These are phyloP conservation scores for Apiospora kogelbergensis DNA, from an alignment of 2,329 filamentous ascomycete species.

Conservation along the genomic window DNA sequence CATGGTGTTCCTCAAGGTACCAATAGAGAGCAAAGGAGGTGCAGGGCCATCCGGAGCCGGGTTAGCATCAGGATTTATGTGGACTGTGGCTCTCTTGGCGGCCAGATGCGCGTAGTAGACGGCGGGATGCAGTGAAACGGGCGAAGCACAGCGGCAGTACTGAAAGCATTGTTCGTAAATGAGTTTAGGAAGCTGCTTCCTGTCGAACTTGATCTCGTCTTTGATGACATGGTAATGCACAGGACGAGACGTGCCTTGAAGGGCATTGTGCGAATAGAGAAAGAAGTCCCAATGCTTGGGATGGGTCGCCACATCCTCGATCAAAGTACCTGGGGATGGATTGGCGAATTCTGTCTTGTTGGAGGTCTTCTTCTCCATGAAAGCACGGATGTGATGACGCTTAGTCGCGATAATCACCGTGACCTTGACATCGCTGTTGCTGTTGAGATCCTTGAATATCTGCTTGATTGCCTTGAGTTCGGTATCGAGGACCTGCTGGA, in stretches of 20 bases:
- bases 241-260: constrained; percentile 91
- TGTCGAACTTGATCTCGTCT: constrained; percentile 67
- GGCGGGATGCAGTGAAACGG: too few species aligned
- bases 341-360: too few species aligned
- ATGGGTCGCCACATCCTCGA: constrained; percentile 87
- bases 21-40: neutral
- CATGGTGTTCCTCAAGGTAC: neutral
- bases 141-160: too few species aligned
- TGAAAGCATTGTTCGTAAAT: constrained; percentile 29
- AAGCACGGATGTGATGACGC: constrained; percentile 76
- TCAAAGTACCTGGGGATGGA: constrained; percentile 86
- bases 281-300: constrained; percentile 90
- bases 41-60: too few species aligned
- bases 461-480: constrained; percentile 70
- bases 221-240: constrained; percentile 89
- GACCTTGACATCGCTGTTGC: constrained; percentile 69
- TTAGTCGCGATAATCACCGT: constrained; percentile 86
- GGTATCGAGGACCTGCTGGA: constrained; percentile 71
- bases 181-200: constrained; percentile 78
- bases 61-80: neutral
- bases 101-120: neutral
- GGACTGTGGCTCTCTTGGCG: neutral
- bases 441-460: too few species aligned
- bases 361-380: too few species aligned
- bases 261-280: constrained; percentile 63